Evolutionary conservation across 305 asterid species (phyloP), one percentile per base, ranked within the genome.

Genomic region (Fraxinus sp.): DNA sequence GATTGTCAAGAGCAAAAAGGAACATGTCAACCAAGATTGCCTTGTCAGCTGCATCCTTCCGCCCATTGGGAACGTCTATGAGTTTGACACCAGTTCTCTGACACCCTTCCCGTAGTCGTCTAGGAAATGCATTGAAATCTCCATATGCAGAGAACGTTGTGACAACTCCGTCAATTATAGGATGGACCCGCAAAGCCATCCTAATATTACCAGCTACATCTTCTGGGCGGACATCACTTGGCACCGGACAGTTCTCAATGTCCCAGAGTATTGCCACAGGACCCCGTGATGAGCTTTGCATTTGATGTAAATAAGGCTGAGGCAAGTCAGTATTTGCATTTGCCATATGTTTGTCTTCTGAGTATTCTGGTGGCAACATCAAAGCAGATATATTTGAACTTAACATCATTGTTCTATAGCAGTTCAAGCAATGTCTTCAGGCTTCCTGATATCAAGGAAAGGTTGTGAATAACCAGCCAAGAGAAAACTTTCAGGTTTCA

Each of bases 11-110:
- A 30, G 99, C 99, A 77, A 97, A 97, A 39, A 97, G 96, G 84
- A 97, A 95, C 98, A 97, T 92, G 87, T 97, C 99, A 35, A 95
- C 93, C 86, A 97, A 86, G 78, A 97, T 97, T 14, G 99, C 99
- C 85, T 95, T 97, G 79, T 97, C 99, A 37, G 99, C 98, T 49
- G 98, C 98, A 78, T 97, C 99, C 80, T 97, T 97, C 66, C 98
- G 87, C 22, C 98, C 97, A 22, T 92, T 97, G 0, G 99, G 99
- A 35, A 97, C 96, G 66, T 97, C 99, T 71, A 93, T 55, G 73
- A 97, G 98, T 85, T 89, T 97, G 41, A 97, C 96, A 55, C 99
- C 98, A 2, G 99, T 97, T 77, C 98, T 91, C 81, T 95, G 99
- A 87, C 97, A 97, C 33, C 98, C 99, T 88, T 95, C 99, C 77